These are phyloP conservation scores for Picea abies DNA, from an alignment of 83 land plant species.

Conservation along the genomic window DNA sequence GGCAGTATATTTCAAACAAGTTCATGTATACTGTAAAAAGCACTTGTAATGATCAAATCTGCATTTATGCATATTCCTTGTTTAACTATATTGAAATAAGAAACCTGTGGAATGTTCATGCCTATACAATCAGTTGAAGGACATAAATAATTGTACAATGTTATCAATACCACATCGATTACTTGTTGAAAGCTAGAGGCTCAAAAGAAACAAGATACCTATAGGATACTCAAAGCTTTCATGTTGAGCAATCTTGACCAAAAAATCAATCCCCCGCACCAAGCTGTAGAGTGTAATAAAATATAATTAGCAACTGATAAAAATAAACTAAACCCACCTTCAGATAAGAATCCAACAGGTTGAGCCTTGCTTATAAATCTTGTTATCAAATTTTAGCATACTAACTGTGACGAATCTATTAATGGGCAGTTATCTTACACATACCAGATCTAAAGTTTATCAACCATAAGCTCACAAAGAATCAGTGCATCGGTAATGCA, in stretches of 20 bases:
- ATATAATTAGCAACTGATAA: neutral
- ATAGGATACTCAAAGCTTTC: conserved; percentile 14
- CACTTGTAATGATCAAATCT: neutral
- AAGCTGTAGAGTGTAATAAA: neutral
- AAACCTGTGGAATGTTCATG: neutral
- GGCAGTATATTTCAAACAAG: neutral
- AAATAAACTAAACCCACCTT: neutral
- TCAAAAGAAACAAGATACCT: neutral
- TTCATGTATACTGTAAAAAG: neutral
- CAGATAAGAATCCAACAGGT: neutral
- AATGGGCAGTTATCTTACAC: neutral
- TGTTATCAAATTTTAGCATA: neutral
- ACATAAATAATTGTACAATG: neutral
- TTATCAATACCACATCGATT: neutral
- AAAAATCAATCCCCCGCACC: conserved; percentile 13
- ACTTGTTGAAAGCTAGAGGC: neutral
- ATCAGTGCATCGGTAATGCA: too few relatives aligned
- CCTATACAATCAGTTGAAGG: neutral
- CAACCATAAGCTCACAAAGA: too few relatives aligned
- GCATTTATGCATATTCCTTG: neutral
- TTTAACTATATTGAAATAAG: neutral
- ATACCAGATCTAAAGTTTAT: neutral
- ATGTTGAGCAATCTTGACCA: conserved; percentile 14
- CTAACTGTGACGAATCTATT: neutral
- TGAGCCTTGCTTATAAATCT: neutral